Base-by-base conservation (phyloP, 352 stramenopile species). In the Phytophthora boehmeriae region DNA sequence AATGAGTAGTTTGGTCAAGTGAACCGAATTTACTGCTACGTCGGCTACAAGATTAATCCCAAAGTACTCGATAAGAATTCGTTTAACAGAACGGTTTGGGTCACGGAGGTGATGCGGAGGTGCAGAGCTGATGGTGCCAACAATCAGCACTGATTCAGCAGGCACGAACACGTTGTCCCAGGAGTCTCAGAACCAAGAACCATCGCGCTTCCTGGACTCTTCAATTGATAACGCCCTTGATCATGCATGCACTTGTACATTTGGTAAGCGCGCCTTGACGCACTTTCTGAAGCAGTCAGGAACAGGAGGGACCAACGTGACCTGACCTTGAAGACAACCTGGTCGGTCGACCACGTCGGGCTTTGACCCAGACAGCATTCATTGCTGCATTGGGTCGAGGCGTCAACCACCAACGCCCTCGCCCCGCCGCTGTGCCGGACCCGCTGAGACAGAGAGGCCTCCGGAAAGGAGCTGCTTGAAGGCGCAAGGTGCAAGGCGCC, bases 141-240 rank as follows among this genome's bases (percentile, higher is more conserved):
- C 60, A 50, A 58, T 59, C 60, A 68, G 53, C 34, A 54, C 44
- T n/a, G n/a, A n/a, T n/a, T n/a, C n/a, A n/a, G n/a, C n/a, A n/a
- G n/a, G 48, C 34, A 23, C 43, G 30, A 61, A 62, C 23, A 56
- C 45, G 55, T 23, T 27, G n/a, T 27, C 34, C 25, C 25, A 30
- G 20, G 47, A n/a, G n/a, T n/a, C 56, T 35, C 23, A n/a, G n/a
- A n/a, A n/a, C n/a, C n/a, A n/a, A n/a, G 32, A 22, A 17, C 44
- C 28, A n/a, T 39, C 27, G 41, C 16, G 20, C 30, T 13, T 47
- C 36, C 17, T 35, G 5, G n/a, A 27, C 44, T 34, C 45, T 64
- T 30, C 25, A 30, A 30, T 30, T n/a, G 57, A 65, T 65, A 59
- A 54, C 25, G 58, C 38, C n/a, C 36, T 19, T 41, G 30, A 32